Evolutionary conservation across 2,329 filamentous ascomycete genomes (phyloP).

Genomic region (Arthrinium puccinioides): DNA sequence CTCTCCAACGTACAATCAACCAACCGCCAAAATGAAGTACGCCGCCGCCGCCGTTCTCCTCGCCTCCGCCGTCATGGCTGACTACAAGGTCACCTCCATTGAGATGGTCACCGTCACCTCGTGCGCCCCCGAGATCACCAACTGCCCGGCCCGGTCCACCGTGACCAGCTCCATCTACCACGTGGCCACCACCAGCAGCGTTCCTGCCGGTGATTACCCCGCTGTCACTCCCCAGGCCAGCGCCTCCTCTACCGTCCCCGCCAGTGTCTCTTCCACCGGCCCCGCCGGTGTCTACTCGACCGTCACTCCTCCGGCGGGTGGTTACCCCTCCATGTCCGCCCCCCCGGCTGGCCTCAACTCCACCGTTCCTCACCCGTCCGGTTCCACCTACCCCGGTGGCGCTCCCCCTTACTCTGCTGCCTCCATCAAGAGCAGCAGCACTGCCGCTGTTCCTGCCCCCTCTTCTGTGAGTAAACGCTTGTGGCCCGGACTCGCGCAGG

Average conservation of each 20-base stretch:
- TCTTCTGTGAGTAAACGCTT: no score
- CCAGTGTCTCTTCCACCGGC: not conserved
- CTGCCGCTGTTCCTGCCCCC: no score
- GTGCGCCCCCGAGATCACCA: constrained; percentile 50
- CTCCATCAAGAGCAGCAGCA: not conserved
- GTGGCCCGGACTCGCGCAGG: no score
- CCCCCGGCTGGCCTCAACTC: constrained; percentile 12
- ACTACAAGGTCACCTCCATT: constrained; percentile 47
- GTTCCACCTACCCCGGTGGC: not conserved
- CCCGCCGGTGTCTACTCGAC: constrained; percentile 15
- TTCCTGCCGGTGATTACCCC: constrained; percentile 8
- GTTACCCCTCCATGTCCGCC: not conserved
- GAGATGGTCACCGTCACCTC: constrained; percentile 55
- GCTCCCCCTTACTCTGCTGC: not conserved
- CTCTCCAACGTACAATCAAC: constrained; percentile 19
- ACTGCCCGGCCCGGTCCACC: constrained; percentile 47
- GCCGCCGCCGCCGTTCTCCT: constrained; percentile 42
- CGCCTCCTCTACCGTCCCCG: constrained; percentile 3
- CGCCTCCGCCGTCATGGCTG: constrained; percentile 35
- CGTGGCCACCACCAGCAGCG: constrained; percentile 26
- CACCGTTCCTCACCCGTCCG: constrained; percentile 4
- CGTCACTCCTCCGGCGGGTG: constrained; percentile 33
- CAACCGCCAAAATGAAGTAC: constrained; percentile 56
- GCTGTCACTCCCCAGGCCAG: not conserved
- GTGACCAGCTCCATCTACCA: constrained; percentile 34